Evolutionary conservation across 129 eudicot genomes (phyloP), one percentile per base, ranked within the genome.

Genomic region (Centella asiatica): DNA sequence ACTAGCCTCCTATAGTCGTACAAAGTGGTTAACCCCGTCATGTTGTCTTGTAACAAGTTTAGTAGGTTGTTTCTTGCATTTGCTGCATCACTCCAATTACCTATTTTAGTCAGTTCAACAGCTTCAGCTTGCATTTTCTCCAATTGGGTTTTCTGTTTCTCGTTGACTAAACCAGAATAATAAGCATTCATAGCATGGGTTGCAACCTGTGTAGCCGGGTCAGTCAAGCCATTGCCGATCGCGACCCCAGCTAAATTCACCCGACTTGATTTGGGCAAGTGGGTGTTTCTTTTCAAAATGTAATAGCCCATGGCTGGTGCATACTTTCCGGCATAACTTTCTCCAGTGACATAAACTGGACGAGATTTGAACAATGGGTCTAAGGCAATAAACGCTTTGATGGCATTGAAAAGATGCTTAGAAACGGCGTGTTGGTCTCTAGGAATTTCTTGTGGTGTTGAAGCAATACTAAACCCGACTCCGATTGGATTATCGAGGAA

Each of bases 261-360:
- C 62, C 60, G 50, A 0, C 25, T 65, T 8, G 40, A 37, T 2
- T 1, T 15, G 0, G 71, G 67, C 45, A 76, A 57, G 27, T 19
- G 19, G 12, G 44, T 39, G 42, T 81, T 81, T 54, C 50, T 73
- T 44, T 70, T 73, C 65, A 77, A 63, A 51, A 84, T 76, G 48
- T 78, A 69, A n/a, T 84, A 81, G 40, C 96, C 86, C 22, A 88
- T 64, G 53, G 86, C 79, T 0, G 87, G 89, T 0, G 74, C 74
- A 59, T 88, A 81, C 50, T 88, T 87, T 18, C 93, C 95, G 1
- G 86, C 86, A 47, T 84, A 84, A 69, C 93, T 87, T 49, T 87
- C 88, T 4, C 93, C 89, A 0, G 85, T 87, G 22, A 83, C 42
- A 48, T 83, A 87, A 56, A 87, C 44, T 14, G 93, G 85, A 1